Percentiles rank a stretch among this genome's conserved stretches.
Conservation (phyloP, 2,329 filamentous ascomycete genomes). For the Tothia fuscella region DNA sequence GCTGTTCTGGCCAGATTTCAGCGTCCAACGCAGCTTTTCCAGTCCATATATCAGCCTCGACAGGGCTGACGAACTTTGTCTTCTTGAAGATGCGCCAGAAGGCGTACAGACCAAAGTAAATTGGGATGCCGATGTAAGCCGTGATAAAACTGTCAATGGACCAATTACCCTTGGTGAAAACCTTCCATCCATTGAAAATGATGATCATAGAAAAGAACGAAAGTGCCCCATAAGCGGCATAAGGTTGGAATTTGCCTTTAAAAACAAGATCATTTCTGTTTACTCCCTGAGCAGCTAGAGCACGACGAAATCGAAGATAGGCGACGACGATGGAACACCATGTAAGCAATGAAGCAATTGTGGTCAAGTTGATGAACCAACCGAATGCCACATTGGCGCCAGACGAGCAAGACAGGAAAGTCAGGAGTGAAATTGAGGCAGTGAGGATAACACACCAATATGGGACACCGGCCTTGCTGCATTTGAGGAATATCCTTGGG, state of each 20-base stretch:
- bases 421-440: conserved; percentile 52
- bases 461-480: conserved; percentile 33
- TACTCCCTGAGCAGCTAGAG: conserved; percentile 25
- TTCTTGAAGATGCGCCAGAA: conserved; percentile 56
- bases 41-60: conserved; percentile 33
- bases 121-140: conserved; percentile 33
- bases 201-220: conserved; percentile 34
- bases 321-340: conserved; percentile 26
- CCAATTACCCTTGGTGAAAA: conserved; percentile 41
- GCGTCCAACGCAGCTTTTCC: conserved; percentile 37
- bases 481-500: conserved; percentile 38
- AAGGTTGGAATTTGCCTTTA: conserved; percentile 23
- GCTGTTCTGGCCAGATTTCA: conserved; percentile 31
- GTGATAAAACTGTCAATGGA: conserved; percentile 37
- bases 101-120: conserved; percentile 37
- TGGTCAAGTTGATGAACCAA: conserved; percentile 29
- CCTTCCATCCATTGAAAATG: conserved; percentile 44
- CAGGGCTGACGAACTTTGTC: conserved; percentile 37
- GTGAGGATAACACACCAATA: conserved; percentile 25
- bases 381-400: conserved; percentile 49
- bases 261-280: conserved; percentile 27
- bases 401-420: conserved; percentile 56
- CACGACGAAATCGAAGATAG: conserved; percentile 26
- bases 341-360: conserved; percentile 29
- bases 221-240: conserved; percentile 26